Base-by-base conservation (phyloP, 257 asterid genomes). In the Penstemon barbatus region DNA sequence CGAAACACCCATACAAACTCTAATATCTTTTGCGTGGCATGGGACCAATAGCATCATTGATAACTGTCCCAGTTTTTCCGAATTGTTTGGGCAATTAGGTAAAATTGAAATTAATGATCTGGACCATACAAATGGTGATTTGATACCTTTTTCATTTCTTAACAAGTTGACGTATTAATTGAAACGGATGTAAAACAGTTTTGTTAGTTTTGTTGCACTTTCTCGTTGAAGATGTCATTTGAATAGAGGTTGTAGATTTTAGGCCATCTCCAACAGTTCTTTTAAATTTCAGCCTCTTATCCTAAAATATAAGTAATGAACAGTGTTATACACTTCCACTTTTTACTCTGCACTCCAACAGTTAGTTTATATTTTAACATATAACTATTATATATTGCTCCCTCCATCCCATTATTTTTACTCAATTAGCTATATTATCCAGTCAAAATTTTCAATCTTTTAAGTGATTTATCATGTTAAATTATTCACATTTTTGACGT, bases 31-130 rank as follows among this genome's bases (percentile, higher is more conserved):
- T 18, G 51, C 8, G 8, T 68, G 57, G 40, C 25, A 73, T 60
- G 41, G 67, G 63, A 15, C 78, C 77, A 43, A 44, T 25, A 25
- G 45, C 40, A 70, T 76, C 63, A 65, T 70, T 70, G 77, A 63
- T 56, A 64, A 25, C 69, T 74, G 74, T 53, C 77, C 74, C 70
- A 37, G 42, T 45, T 15, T 39, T 39, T 9, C 55, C 41, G 67
- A 61, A 65, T 15, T 44, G 46, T 13, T 50, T 46, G 43, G 48
- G 7, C 25, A 45, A 51, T 41, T 65, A 37, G 1, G 8, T 63
- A 42, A 15, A 15, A 57, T 1, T 6, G 4, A n/a, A 65, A 55
- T 18, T 65, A 77, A 80, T 63, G 71, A 46, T 13, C 18, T 69
- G 74, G 77, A 46, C 79, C 81, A 75, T 66, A 45, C 59, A 18